phyloP scores from a whole-genome alignment of 116 monocot species.

The Posidonia oceanica region DNA sequence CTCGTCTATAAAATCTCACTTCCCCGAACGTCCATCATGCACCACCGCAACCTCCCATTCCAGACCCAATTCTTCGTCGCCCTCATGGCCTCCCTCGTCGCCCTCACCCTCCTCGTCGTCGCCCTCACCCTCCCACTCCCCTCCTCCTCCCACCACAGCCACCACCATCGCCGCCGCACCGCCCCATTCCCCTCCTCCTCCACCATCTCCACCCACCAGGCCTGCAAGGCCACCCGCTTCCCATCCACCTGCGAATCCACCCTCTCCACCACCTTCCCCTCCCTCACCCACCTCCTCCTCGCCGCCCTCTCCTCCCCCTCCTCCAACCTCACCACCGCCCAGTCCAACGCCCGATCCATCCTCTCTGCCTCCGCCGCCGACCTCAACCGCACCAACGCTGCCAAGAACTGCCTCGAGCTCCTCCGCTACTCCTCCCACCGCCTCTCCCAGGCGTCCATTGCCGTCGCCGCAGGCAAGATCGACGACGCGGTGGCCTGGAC shows the following conservation, averaged over 20 bases:
- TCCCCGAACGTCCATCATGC: too few relatives aligned
- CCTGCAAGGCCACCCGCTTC: conserved; percentile 5
- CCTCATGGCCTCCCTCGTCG: background rate
- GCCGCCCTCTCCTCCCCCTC: conserved; percentile 19
- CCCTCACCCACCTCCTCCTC: conserved; percentile 3
- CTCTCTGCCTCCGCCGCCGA: background rate
- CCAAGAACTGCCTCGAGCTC: conserved; percentile 43
- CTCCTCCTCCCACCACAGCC: conserved; percentile 1
- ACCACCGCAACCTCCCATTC: too few relatives aligned
- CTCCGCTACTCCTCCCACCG: conserved; percentile 29
- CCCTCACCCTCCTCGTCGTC: background rate
- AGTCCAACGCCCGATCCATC: background rate
- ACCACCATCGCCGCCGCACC: background rate
- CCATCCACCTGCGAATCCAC: conserved; percentile 3
- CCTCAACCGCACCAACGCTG: conserved; percentile 42
- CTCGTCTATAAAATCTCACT: too few relatives aligned
- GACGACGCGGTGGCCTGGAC: conserved; percentile 21
- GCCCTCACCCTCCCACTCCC: conserved; percentile 5
- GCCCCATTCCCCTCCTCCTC: conserved; percentile 2
- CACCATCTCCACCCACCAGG: background rate
- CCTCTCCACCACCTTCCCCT: background rate
- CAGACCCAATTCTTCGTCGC: too few relatives aligned
- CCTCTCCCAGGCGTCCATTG: conserved; percentile 12
- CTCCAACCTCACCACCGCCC: background rate
- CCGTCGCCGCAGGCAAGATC: background rate